Conservation (phyloP, 2,329 filamentous ascomycete genomes). For the Leptoxyphium fumago region DNA sequence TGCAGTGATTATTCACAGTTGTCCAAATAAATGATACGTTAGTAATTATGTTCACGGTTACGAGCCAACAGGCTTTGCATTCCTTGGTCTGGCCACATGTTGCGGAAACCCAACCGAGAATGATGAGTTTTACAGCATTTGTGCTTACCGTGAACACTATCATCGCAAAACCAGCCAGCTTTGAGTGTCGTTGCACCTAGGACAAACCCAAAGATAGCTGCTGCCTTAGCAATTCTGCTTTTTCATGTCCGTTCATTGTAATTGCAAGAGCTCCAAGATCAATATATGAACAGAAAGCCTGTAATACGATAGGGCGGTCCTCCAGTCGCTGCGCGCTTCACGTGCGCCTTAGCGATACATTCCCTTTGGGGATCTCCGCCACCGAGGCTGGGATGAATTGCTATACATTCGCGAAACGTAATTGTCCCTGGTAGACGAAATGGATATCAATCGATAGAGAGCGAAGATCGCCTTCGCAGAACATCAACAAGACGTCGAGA, state of each 20-base stretch:
- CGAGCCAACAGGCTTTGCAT: conserved; percentile 34
- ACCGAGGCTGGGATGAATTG: too few relatives aligned
- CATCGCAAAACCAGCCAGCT: conserved; percentile 17
- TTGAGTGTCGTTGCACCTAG: conserved; percentile 24
- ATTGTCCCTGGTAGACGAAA: too few relatives aligned
- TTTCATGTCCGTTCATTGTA: conserved; percentile 28
- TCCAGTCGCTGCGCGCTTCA: neutral
- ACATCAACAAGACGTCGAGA: too few relatives aligned
- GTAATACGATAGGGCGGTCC: conserved; percentile 20
- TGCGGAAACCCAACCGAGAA: conserved; percentile 32
- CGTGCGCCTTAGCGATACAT: neutral
- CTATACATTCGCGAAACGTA: too few relatives aligned
- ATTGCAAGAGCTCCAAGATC: conserved; percentile 22
- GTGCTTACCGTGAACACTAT: conserved; percentile 17
- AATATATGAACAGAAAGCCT: conserved; percentile 16
- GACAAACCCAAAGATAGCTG: conserved; percentile 24
- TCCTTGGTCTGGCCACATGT: conserved; percentile 35
- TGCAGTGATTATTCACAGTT: conserved; percentile 12
- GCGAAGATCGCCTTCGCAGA: too few relatives aligned
- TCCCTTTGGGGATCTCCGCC: too few relatives aligned
- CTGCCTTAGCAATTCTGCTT: conserved; percentile 22
- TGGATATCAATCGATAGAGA: too few relatives aligned
- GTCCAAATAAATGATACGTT: conserved; percentile 37
- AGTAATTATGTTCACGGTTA: conserved; percentile 35
- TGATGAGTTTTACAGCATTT: conserved; percentile 33